Conservation (phyloP, 371 early-diverging fungal genomes). For the Apophysomyces ossiformis region DNA sequence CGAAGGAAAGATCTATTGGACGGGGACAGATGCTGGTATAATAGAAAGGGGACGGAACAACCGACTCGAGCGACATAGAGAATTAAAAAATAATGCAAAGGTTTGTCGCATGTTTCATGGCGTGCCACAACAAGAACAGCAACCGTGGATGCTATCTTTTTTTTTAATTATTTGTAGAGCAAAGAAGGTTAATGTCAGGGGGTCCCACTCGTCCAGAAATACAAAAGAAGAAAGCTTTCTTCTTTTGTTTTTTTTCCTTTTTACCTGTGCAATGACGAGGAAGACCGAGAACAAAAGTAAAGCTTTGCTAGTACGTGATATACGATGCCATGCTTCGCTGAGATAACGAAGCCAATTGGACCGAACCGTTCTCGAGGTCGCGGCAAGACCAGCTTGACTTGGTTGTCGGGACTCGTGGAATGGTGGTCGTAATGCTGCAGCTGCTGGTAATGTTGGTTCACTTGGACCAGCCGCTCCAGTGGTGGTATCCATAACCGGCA, state of each 20-base stretch:
- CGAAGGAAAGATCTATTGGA: not conserved
- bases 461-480: not conserved
- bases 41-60: constrained; percentile 35
- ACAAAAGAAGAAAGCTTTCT: too few relatives aligned
- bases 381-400: constrained; percentile 9
- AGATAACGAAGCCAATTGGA: constrained; percentile 16
- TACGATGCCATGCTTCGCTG: constrained; percentile 22
- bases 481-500: not conserved
- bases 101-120: constrained; percentile 40
- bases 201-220: too few relatives aligned
- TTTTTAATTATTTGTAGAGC: too few relatives aligned
- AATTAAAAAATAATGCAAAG: constrained; percentile 42
- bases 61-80: constrained; percentile 43
- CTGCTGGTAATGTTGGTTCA: not conserved
- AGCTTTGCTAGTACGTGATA: constrained; percentile 24
- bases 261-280: constrained; percentile 23
- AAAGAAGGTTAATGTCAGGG: too few relatives aligned
- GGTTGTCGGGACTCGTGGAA: not conserved
- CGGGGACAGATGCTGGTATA: constrained; percentile 42
- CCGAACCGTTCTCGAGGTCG: constrained; percentile 19
- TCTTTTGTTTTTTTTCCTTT: too few relatives aligned
- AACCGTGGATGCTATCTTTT: constrained; percentile 33
- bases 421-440: not conserved
- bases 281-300: constrained; percentile 10
- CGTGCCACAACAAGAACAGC: constrained; percentile 28